A percentile compares a stretch with the other conserved stretches of the same genome.
Conservation (phyloP, 1,284 basidiomycete genomes). For the Ustilago trichophora region DNA sequence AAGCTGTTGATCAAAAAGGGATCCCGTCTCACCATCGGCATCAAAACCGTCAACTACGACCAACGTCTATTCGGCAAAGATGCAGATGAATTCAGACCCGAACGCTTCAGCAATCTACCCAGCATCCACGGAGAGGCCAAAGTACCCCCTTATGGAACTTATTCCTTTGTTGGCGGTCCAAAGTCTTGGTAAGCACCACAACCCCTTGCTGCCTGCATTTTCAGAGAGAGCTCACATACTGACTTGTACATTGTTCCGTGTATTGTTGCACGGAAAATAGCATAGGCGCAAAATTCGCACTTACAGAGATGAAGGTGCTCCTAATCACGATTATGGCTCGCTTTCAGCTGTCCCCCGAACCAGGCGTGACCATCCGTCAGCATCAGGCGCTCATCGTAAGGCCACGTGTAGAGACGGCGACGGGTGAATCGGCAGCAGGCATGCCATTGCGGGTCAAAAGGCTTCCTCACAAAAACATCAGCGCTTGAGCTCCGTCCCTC, state of each 20-base stretch:
- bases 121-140: conserved; percentile 20
- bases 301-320: conserved; percentile 50
- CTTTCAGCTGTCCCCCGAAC: conserved; percentile 34
- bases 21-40: conserved; percentile 49
- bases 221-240: too few relatives aligned
- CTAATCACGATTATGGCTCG: conserved; percentile 25
- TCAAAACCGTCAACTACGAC: conserved; percentile 53
- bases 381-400: conserved; percentile 48
- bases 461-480: too few relatives aligned
- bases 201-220: neutral
- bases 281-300: conserved; percentile 49
- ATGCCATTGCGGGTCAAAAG: conserved; percentile 43
- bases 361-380: conserved; percentile 23
- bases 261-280: neutral
- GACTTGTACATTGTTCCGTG: too few relatives aligned
- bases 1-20: conserved; percentile 47
- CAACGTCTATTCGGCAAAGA: conserved; percentile 55
- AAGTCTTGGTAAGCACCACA: conserved; percentile 45
- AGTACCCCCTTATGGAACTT: conserved; percentile 41
- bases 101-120: conserved; percentile 56
- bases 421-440: conserved; percentile 6
- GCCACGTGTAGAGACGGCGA: conserved; percentile 21
- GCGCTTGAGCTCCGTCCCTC: too few relatives aligned
- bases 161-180: conserved; percentile 49
- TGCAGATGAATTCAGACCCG: conserved; percentile 54